Base-by-base conservation (phyloP, 192 early-diverging fungal species). In the Phycomyces nitens region DNA sequence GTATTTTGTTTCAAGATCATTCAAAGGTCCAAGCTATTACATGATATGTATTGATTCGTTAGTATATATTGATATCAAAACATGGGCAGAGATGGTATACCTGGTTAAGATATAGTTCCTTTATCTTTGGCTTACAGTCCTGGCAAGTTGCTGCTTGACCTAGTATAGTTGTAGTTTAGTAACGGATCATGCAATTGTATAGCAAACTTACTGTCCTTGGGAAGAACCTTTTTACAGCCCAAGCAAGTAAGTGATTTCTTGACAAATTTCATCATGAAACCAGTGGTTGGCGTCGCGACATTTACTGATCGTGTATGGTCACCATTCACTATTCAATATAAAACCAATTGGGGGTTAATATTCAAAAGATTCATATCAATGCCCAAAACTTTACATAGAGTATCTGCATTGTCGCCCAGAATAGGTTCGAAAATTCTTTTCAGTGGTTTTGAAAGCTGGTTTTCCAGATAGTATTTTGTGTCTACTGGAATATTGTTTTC, bases 401-500 rank as follows among this genome's bases (percentile, higher is more conserved):
- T 76, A 15, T 85, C 77, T 0, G 92, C 88, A 77, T 93, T 95
- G 42, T 87, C 89, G 5, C 95, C 95, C 23, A 99, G 76, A 60
- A 99, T 89, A 24, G 97, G 97, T 65, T 99, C 97, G 68, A 98
- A 97, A 60, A 99, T 94, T 59, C 97, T 82, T 64, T 89, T 74
- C 54, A 99, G 74, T 0, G 97, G 97, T 14, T 97, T 97, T 11
- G 92, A 85, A 38, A 99, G 77, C 76, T 99, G 97, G 63, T 99
- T 93, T 58, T 98, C 95, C 22, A 99, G 80, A 66, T 99, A 99
- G 69, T 98, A 95, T 63, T 86, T 91, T 0, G 93, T 94, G 71
- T 99, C 97, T 56, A 99, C 97, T 1, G 97, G 95, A 44, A 99
- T 78, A 73, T 95, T 99, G 73, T 99, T 92, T 52, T 99, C 96